These are phyloP conservation scores for Podaxis sp. DNA, from an alignment of 768 basidiomycete genomes.

Conservation along the genomic window DNA sequence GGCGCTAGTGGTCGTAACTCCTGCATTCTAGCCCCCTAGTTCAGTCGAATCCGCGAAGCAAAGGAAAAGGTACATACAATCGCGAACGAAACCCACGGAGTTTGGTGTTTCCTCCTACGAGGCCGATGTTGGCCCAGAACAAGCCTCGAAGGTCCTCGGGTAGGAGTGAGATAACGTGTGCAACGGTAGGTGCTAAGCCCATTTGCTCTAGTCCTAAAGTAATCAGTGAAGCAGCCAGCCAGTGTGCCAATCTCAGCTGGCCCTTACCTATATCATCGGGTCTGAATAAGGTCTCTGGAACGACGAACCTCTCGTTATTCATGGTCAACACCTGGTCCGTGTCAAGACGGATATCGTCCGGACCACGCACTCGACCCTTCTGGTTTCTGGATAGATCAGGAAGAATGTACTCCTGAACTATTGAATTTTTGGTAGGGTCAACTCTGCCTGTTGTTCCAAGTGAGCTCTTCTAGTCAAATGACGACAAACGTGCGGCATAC, in stretches of 20 bases:
- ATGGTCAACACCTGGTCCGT: constrained; percentile 73
- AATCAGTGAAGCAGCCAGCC: not conserved
- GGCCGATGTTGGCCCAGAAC: constrained; percentile 93
- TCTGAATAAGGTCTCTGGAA: constrained; percentile 90
- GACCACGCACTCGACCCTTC: constrained; percentile 49
- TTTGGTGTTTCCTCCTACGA: constrained; percentile 80
- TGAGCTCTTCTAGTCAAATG: constrained; percentile 10
- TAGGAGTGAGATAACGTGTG: constrained; percentile 68
- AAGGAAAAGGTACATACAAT: constrained; percentile 50
- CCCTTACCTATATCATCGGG: constrained; percentile 83
- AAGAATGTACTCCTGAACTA: constrained; percentile 86
- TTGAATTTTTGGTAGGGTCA: constrained; percentile 54
- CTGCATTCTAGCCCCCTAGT: constrained; percentile 43
- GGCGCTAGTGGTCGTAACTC: constrained; percentile 83
- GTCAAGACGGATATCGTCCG: constrained; percentile 49
- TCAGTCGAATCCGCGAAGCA: not conserved
- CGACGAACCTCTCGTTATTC: constrained; percentile 88
- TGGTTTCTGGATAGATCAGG: constrained; percentile 78
- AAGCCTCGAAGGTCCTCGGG: constrained; percentile 83
- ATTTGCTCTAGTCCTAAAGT: constrained; percentile 68
- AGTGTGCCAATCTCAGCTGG: constrained; percentile 1
- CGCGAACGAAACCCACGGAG: constrained; percentile 71
- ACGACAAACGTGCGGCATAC: constrained; percentile 32
- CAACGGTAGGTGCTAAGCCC: constrained; percentile 74
- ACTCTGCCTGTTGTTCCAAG: constrained; percentile 31